These are phyloP conservation scores for Odontarrhena argentea DNA, from an alignment of 345 rosid species.

Conservation along the genomic window DNA sequence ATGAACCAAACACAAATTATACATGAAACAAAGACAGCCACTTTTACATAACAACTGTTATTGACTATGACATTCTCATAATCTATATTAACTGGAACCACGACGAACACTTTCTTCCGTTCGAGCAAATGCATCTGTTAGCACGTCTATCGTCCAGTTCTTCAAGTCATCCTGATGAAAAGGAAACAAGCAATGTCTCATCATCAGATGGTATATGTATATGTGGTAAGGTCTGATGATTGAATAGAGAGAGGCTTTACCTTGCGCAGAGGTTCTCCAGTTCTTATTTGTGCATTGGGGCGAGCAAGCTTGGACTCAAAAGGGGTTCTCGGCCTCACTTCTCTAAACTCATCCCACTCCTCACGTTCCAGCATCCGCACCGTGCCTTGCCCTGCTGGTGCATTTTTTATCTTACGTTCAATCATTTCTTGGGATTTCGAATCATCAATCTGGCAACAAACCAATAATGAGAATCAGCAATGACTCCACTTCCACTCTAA, in stretches of 20 bases:
- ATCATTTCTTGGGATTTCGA: constrained; percentile 65
- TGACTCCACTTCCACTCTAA: not conserved
- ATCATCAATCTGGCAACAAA: constrained; percentile 61
- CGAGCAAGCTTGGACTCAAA: constrained; percentile 95
- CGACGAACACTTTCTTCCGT: constrained; percentile 66
- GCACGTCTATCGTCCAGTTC: constrained; percentile 87
- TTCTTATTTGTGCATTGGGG: constrained; percentile 80
- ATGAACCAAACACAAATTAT: constrained; percentile 7
- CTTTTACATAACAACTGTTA: not conserved
- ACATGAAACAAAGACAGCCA: not conserved
- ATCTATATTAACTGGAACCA: constrained; percentile 35
- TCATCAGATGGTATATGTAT: constrained; percentile 27
- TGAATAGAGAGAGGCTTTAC: constrained; percentile 36
- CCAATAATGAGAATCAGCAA: not conserved
- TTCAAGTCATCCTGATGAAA: constrained; percentile 70
- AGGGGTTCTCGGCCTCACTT: constrained; percentile 93
- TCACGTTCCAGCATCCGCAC: constrained; percentile 77
- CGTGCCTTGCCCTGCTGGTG: constrained; percentile 84
- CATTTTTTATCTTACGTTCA: constrained; percentile 78
- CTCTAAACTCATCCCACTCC: constrained; percentile 86
- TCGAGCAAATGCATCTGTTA: constrained; percentile 71
- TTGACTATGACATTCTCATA: not conserved
- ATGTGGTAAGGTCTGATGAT: constrained; percentile 4
- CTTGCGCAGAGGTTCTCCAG: constrained; percentile 67
- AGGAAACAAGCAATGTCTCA: not conserved